phyloP scores from a whole-genome alignment of 164 flowering plant genomes.

The Aristolochia contorta region DNA sequence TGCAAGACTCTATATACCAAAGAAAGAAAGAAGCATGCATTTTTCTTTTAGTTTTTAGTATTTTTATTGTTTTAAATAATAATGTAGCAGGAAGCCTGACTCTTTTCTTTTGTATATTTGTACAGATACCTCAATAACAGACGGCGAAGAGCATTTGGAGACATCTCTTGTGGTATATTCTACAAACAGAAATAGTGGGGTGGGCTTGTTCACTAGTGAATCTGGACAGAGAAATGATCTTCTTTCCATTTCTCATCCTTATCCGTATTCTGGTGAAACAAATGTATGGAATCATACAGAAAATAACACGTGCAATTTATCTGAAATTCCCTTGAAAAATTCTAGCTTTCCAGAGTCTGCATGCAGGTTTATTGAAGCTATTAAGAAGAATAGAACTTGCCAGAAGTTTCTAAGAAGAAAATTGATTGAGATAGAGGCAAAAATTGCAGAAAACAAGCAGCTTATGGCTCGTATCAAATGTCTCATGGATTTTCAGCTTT shows the following conservation, averaged over 20 bases:
- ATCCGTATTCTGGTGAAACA: constrained; percentile 15
- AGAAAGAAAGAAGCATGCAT: no score
- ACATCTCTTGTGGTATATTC: neutral
- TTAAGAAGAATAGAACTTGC: constrained; percentile 76
- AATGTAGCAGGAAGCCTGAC: no score
- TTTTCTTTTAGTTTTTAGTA: no score
- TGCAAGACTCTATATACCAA: no score
- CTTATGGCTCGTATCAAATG: constrained; percentile 49
- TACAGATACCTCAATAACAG: no score
- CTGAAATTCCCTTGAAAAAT: constrained; percentile 14
- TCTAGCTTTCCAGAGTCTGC: constrained; percentile 54
- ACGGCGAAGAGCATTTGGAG: no score
- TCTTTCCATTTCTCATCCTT: constrained; percentile 8
- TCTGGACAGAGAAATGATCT: constrained; percentile 31
- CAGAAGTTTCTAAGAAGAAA: constrained; percentile 63
- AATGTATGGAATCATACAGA: constrained; percentile 23
- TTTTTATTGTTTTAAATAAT: no score
- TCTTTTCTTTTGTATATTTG: no score
- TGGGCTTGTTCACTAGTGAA: neutral
- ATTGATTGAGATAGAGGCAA: constrained; percentile 64
- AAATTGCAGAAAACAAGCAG: constrained; percentile 59
- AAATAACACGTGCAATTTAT: constrained; percentile 7
- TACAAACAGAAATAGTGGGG: neutral
- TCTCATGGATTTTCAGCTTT: constrained; percentile 55
- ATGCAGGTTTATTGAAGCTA: constrained; percentile 56